Evolutionary conservation across 2,329 filamentous ascomycete genomes (phyloP), one percentile per base, ranked within the genome.

Genomic region (Arthrobotrys entomopaga): DNA sequence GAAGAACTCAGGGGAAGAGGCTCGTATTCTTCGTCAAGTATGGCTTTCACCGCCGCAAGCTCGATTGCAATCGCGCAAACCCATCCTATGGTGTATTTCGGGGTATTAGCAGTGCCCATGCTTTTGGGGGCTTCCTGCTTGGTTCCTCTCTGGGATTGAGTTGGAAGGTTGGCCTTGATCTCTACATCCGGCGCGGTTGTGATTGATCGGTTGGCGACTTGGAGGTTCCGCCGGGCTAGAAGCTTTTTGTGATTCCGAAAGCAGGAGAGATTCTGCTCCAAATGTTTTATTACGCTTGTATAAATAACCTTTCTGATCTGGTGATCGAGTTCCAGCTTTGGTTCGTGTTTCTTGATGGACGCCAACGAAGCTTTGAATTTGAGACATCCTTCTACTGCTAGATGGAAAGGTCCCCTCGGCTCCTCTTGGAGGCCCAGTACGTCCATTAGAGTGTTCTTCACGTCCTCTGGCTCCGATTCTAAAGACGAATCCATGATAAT

Each of bases 31-130:
- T 78, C 65, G 59, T 82, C 80, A 0, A 82, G 77, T 75, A 81
- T 77, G 13, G 72, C 77, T 48, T 71, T 66, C 4, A 78, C 78
- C 0, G 81, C 80, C 6, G 79, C 77, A 34, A 79, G 78, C 65
- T 82, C 81, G 43, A 78, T 65, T 1, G 76, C 76, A 8, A 82
- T 74, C 0, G 80, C 80, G 65, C 80, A 80, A 11, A 82, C 72
- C 80, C 80, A 82, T 52, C 78, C 80, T 10, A 81, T 77, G 4
- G 77, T 79, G 56, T 81, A 82, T 3, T 19, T 50, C 20, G 10
- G n/a, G n/a, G n/a, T 20, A 22, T 2, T 50, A 22, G 46, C 46
- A 34, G 15, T 20, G 3, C 15, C 19, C 20, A 54, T 29, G 20
- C 49, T 10, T 38, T 54, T 54, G 10, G 22, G 22, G 11, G 34